Evolutionary conservation across 352 stramenopile genomes (phyloP), one percentile per base, ranked within the genome.

Genomic region (Phytophthora niederhauseri): DNA sequence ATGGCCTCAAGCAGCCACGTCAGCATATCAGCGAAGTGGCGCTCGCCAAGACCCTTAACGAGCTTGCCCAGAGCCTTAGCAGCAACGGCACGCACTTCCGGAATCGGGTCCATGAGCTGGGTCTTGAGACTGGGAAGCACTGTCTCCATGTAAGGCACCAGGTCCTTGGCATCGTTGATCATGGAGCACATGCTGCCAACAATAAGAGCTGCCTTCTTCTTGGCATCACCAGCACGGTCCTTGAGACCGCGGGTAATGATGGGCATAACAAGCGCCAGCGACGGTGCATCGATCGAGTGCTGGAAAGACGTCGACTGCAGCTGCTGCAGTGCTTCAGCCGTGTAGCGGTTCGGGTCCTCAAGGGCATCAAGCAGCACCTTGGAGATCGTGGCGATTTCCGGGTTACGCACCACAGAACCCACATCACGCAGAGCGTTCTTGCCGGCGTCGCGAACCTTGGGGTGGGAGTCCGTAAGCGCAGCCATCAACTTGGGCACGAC

Each of bases 161-260:
- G 88, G 75, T 99, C 97, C 80, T 98, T 97, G 22, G 97, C 78
- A 76, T 99, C 97, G 73, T 98, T 98, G 50, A 99, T 98, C 97
- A 99, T 99, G 5, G 94, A 97, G 70, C 95, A 99, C 81, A 99
- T 99, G 70, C 99, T 99, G 58, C 98, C 98, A 19, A 98, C 97
- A 73, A 99, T 99, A 4, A 99, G 82, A 5, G 97, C 97, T 24
- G 97, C 97, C 77, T 99, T 99, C 64, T 99, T 97, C 85, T 99
- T 99, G 12, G 97, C 94, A 55, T 99, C 98, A 51, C 97, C 97
- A 34, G 81, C 87, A 45, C 98, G 91, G 74, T 99, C 98, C 65
- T 96, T 97, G n/a, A 99, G 78, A 24, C 98, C 98, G 24, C 98
- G 93, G 61, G 98, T 95, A 57, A 99, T 91, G 64, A 99, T 98